phyloP scores from a whole-genome alignment of 192 early-diverging fungal genomes.

The Coemansia javaensis region DNA sequence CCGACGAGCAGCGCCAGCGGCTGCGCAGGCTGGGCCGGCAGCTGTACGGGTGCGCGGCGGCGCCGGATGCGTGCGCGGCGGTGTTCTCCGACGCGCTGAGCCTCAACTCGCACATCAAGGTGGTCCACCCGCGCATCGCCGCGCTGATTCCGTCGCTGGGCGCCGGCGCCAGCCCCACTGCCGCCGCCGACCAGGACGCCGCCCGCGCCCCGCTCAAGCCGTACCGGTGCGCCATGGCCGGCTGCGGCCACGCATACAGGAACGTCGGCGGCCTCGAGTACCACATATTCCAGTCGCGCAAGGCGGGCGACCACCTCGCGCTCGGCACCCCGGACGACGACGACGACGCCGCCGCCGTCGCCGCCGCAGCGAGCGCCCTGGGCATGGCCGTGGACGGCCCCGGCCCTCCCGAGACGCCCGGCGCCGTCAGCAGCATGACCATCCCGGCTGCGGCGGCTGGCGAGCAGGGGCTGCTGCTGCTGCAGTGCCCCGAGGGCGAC shows the following conservation, averaged over 20 bases:
- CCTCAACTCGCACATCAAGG: slow-evolving; percentile 46
- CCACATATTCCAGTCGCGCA: slow-evolving; percentile 62
- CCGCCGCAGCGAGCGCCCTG: background rate
- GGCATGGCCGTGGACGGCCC: background rate
- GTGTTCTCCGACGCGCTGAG: slow-evolving; percentile 35
- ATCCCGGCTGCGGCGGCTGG: too few relatives aligned
- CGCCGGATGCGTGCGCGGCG: slow-evolving; percentile 25
- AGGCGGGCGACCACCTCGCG: slow-evolving; percentile 34
- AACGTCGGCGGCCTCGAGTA: slow-evolving; percentile 83
- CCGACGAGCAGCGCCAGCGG: slow-evolving; percentile 47
- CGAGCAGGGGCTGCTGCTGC: too few relatives aligned
- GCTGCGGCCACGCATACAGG: slow-evolving; percentile 70
- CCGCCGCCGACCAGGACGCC: background rate
- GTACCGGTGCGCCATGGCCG: slow-evolving; percentile 62
- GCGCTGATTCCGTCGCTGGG: slow-evolving; percentile 36
- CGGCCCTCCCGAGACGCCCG: too few relatives aligned
- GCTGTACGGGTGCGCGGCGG: slow-evolving; percentile 52
- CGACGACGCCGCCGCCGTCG: background rate
- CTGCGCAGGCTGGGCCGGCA: slow-evolving; percentile 37
- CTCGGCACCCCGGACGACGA: background rate
- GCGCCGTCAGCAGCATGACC: too few relatives aligned
- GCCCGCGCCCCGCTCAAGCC: slow-evolving; percentile 32
- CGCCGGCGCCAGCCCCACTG: slow-evolving; percentile 1
- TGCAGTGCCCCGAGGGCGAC: slow-evolving; percentile 43
- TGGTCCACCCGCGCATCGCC: slow-evolving; percentile 33